Base-by-base conservation (phyloP, 805 yeast species). In the Spathaspora arborariae region DNA sequence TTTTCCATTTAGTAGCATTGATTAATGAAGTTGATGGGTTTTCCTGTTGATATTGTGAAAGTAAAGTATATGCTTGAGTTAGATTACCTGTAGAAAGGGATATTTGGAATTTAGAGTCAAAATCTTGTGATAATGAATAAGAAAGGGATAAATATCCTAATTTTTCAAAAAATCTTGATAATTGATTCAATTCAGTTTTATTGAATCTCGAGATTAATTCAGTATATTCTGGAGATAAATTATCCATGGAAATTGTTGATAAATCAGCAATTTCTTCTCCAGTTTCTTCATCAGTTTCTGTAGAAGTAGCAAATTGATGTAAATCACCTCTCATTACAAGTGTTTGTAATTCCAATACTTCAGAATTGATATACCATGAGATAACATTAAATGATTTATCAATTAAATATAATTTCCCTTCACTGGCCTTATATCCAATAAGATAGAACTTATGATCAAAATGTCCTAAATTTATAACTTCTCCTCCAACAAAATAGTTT, bases 271-370 rank as follows among this genome's bases (percentile, higher is more conserved):
- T 49, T 20, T 58, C 57, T 46, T 67, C 73, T 4, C 64, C 71
- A n/a, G 68, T 54, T 48, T 67, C 74, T 44, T 66, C 73, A 45
- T 70, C 74, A 13, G 48, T 26, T 15, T 60, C 44, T 6, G 53
- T 55, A 38, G 57, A 53, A 8, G 63, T 54, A 15, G 73, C 71
- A 51, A 65, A 70, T 54, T 82, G 85, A 53, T 90, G 96, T 56
- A 91, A 70, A 62, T 95, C 98, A 43, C 97, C 97, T 63, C 99
- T 84, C 67, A 92, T 76, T 2, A 92, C 96, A 47, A 91, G 81
- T 1, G 99, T 94, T 74, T 94, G 98, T 71, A 90, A 91, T 72
- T 92, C 98, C 54, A 94, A 77, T 3, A 94, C 96, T 8, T 90
- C 80, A 30, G 92, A 70, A 30, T 96, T 88, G 44, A 94, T 77